Evolutionary conservation across 2,329 filamentous ascomycete genomes (phyloP).

Genomic region (Dothistroma pini): DNA sequence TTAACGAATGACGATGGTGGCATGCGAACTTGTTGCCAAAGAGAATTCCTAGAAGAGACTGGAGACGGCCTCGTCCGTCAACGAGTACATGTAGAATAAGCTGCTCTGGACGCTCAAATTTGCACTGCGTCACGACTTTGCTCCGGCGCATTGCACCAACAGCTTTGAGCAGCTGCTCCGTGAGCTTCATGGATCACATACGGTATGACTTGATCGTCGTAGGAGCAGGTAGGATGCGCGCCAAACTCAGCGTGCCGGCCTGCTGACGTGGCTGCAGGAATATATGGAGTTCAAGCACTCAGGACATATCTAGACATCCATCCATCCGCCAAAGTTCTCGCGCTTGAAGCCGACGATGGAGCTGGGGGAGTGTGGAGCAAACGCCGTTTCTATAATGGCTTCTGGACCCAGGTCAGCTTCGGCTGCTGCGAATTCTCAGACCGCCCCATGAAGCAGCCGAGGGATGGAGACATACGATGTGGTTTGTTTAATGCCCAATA

Average conservation of each 20-base stretch:
- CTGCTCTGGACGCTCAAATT: no score
- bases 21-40: no score
- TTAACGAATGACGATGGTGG: no score
- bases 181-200: neutral
- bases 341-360: conserved; percentile 19
- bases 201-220: neutral
- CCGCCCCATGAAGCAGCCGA: conserved; percentile 14
- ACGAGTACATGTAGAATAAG: no score
- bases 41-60: no score
- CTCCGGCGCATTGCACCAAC: no score
- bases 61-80: no score
- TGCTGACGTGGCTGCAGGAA: conserved; percentile 1
- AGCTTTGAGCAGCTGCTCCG: no score
- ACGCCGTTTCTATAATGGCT: conserved; percentile 23
- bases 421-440: conserved; percentile 30
- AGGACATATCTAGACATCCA: conserved; percentile 25
- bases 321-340: conserved; percentile 17
- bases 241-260: neutral
- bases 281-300: conserved; percentile 23
- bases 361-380: conserved; percentile 17
- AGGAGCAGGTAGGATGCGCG: neutral
- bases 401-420: conserved; percentile 30
- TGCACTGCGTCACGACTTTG: no score
- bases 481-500: conserved; percentile 26
- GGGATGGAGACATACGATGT: conserved; percentile 19